These are phyloP conservation scores for Macrocybe gigantea DNA, from an alignment of 768 basidiomycete genomes.

Conservation along the genomic window DNA sequence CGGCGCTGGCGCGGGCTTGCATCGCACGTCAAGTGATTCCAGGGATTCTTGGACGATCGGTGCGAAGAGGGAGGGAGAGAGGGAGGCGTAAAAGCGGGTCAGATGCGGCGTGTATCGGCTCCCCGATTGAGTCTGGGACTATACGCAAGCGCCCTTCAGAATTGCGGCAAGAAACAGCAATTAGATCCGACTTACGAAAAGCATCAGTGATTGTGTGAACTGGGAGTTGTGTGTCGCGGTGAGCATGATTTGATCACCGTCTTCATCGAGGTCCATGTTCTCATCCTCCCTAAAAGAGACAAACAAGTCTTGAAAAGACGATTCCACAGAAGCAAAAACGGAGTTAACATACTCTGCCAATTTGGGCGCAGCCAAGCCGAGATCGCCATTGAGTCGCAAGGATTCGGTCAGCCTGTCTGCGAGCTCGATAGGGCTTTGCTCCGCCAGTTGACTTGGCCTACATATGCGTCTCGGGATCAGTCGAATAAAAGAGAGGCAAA, in stretches of 20 bases:
- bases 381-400: conserved; percentile 66
- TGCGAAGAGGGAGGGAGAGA: conserved; percentile 48
- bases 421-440: conserved; percentile 42
- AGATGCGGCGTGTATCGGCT: conserved; percentile 67
- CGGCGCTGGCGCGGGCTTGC: conserved; percentile 32
- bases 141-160: not conserved
- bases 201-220: conserved; percentile 75
- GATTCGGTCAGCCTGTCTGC: conserved; percentile 68
- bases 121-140: conserved; percentile 84
- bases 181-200: conserved; percentile 58
- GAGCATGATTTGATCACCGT: conserved; percentile 58
- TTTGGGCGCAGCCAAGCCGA: conserved; percentile 63
- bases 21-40: conserved; percentile 39
- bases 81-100: conserved; percentile 73
- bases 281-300: not conserved
- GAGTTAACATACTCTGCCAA: conserved; percentile 25
- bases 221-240: conserved; percentile 54
- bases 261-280: conserved; percentile 28
- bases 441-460: conserved; percentile 68
- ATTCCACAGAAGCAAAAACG: too few species aligned
- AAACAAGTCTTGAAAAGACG: not conserved
- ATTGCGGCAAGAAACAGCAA: not conserved
- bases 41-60: conserved; percentile 51
- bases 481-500: not conserved
- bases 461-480: not conserved